Evolutionary conservation across 1,284 basidiomycete species (phyloP), one percentile per base, ranked within the genome.

Genomic region (Ceratobasidium sp.): DNA sequence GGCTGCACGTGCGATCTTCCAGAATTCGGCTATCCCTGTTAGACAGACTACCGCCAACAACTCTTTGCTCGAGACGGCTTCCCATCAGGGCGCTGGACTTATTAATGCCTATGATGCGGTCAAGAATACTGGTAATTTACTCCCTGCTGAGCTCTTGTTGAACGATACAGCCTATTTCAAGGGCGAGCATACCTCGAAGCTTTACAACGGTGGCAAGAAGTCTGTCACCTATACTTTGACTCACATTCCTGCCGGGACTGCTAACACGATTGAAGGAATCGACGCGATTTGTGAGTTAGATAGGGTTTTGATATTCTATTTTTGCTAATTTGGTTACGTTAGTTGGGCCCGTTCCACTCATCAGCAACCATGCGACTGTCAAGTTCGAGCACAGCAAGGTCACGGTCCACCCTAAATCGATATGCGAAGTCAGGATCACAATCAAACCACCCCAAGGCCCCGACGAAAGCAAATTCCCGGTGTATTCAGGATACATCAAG

Each of bases 41-140:
- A 75, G 78, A 0, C 77, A 80, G 2, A 83, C 82, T 47, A 80
- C 80, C 46, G 80, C 80, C 16, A 81, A 82, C 23, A 82, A 81
- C 6, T 79, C 80, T 39, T 81, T 84, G 2, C 74, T 85, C 47
- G 84, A 87, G 72, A 87, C 86, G 8, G 80, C 85, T 6, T 82
- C 85, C 1, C 83, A 85, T 62, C 85, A 87, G 72, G 90, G 89
- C 41, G 82, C 86, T 21, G 89, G 89, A 21, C 75, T 89, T 59
- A 79, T 90, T 68, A 81, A 90, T 72, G 83, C 85, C 11, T 86
- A 82, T 76, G 80, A 83, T 69, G 88, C 88, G 0, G 77, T 90
- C 56, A 80, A 83, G 71, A 78, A 82, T 1, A 81, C 80, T 9
- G 85, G 86, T 2, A 73, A 82, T 23, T 78, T 90, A 36, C 81